Evolutionary conservation across 768 basidiomycete genomes (phyloP).

Genomic region (Amanita molliuscula): DNA sequence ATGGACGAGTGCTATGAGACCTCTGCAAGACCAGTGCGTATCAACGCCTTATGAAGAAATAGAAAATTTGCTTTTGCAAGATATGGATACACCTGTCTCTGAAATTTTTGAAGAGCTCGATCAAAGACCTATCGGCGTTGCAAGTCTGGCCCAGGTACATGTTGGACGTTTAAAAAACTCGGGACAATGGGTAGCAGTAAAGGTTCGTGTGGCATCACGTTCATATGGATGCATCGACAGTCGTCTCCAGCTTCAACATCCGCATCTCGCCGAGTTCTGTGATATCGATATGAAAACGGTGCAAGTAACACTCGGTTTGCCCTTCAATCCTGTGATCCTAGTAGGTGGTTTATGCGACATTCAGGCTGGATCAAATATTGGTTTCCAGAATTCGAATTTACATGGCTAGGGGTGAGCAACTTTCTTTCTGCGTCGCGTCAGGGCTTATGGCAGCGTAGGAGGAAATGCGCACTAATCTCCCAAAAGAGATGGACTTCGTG

Average conservation of each 20-base stretch:
- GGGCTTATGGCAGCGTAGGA: conserved; percentile 46
- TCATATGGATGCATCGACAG: background rate
- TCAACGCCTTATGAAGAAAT: conserved; percentile 77
- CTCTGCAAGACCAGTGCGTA: conserved; percentile 86
- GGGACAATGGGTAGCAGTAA: conserved; percentile 77
- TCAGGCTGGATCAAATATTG: conserved; percentile 79
- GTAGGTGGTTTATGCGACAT: conserved; percentile 3
- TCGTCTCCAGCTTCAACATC: conserved; percentile 69
- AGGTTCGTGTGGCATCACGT: conserved; percentile 30
- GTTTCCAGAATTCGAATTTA: conserved; percentile 95
- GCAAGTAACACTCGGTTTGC: conserved; percentile 55
- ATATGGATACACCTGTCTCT: conserved; percentile 63
- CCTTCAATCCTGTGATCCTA: background rate
- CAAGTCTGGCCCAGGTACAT: conserved; percentile 95
- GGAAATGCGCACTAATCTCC: conserved; percentile 89
- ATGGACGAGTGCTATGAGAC: conserved; percentile 41
- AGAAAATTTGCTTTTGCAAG: conserved; percentile 63
- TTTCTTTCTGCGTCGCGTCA: background rate
- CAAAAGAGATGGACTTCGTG: conserved; percentile 90
- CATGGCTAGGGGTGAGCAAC: conserved; percentile 65
- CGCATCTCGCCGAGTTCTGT: conserved; percentile 86
- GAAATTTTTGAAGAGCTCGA: conserved; percentile 84
- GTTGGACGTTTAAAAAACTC: conserved; percentile 63
- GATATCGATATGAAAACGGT: conserved; percentile 87
- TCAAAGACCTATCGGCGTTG: conserved; percentile 84